Conservation (phyloP, 805 yeast genomes). For the Lipomyces starkeyi region DNA sequence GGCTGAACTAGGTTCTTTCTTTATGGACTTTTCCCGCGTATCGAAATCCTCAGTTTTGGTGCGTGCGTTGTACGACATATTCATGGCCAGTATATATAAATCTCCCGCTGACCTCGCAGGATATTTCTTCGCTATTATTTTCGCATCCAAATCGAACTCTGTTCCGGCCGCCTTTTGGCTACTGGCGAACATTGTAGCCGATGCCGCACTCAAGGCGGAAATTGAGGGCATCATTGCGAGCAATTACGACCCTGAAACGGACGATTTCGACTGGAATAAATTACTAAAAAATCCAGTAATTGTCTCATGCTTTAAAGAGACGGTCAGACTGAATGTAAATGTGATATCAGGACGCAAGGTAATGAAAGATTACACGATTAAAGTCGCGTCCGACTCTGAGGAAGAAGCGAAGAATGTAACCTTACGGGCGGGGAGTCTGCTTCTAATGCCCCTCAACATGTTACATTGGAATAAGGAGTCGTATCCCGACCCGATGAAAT, state of each 20-base stretch:
- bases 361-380: conserved; percentile 16
- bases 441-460: conserved; percentile 20
- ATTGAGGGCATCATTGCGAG: conserved; percentile 14
- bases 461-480: conserved; percentile 35
- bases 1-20: conserved; percentile 14
- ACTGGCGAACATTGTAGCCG: conserved; percentile 15
- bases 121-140: conserved; percentile 26
- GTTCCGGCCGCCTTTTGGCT: conserved; percentile 33
- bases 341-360: conserved; percentile 20
- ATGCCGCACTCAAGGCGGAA: conserved; percentile 14
- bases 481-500: no score
- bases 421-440: conserved; percentile 11
- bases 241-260: conserved; percentile 17
- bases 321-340: conserved; percentile 22
- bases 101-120: conserved; percentile 25
- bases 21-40: conserved; percentile 13
- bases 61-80: conserved; percentile 42
- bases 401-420: no score
- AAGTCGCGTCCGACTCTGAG: conserved; percentile 14
- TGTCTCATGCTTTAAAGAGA: conserved; percentile 31
- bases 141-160: conserved; percentile 30
- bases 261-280: conserved; percentile 23
- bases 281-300: conserved; percentile 17
- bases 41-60: conserved; percentile 5
- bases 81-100: conserved; percentile 8